phyloP scores from a whole-genome alignment of 2,329 filamentous ascomycete genomes.

The Diaporthe australafricana region DNA sequence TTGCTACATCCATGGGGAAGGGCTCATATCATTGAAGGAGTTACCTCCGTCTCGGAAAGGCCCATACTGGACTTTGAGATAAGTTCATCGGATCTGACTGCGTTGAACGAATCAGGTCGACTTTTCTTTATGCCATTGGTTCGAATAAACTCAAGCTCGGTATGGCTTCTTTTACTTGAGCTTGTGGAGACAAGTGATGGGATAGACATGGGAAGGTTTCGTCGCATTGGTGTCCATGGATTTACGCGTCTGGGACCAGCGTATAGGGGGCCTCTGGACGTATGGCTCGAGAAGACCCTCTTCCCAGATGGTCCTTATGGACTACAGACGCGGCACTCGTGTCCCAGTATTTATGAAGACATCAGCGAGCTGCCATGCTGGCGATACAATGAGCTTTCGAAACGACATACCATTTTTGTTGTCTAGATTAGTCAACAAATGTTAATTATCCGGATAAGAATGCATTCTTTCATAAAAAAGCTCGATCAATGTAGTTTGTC shows the following conservation, averaged over 20 bases:
- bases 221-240: too few species aligned
- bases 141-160: neutral
- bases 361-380: neutral
- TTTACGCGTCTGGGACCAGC: too few species aligned
- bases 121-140: neutral
- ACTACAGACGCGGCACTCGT: too few species aligned
- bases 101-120: neutral
- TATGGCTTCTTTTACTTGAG: conserved; percentile 2
- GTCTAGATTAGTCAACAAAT: too few species aligned
- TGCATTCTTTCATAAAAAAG: too few species aligned
- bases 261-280: neutral
- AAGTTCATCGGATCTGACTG: neutral
- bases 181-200: neutral
- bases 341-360: neutral
- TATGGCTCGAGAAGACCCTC: neutral
- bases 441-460: too few species aligned
- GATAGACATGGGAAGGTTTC: neutral
- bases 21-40: neutral
- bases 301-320: neutral
- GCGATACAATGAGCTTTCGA: neutral
- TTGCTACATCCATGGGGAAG: neutral
- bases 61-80: neutral
- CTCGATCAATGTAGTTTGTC: too few species aligned
- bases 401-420: neutral
- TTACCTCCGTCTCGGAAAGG: too few species aligned